Conservation (phyloP, 2,329 filamentous ascomycete species). For the Diaporthe sp. region DNA sequence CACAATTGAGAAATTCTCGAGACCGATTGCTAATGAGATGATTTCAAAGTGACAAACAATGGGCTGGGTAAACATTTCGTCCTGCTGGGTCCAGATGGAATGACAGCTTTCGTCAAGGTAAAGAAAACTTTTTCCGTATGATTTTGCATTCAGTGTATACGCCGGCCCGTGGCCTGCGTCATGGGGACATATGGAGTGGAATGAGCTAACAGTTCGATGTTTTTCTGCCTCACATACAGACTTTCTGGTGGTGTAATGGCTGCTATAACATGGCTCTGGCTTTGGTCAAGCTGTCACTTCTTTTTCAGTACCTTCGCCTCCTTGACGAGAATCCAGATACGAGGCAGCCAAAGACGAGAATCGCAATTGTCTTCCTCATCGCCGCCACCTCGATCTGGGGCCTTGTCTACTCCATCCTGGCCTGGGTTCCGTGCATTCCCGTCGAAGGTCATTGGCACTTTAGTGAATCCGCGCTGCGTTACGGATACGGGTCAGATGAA, state of each 20-base stretch:
- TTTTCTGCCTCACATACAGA: background rate
- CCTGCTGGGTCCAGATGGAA: constrained; percentile 15
- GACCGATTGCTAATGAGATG: background rate
- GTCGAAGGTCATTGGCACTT: constrained; percentile 38
- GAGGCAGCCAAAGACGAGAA: constrained; percentile 32
- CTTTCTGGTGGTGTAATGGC: constrained; percentile 36
- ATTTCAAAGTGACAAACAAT: constrained; percentile 18
- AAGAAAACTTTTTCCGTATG: background rate
- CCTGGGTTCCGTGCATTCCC: constrained; percentile 40
- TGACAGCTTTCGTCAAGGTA: constrained; percentile 29
- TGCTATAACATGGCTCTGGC: constrained; percentile 39
- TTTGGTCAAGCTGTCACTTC: constrained; percentile 40
- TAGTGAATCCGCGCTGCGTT: constrained; percentile 1
- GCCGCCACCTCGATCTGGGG: constrained; percentile 39
- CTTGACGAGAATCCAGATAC: constrained; percentile 34
- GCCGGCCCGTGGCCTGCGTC: no score
- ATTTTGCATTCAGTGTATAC: background rate
- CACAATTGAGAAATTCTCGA: no score
- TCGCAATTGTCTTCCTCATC: constrained; percentile 35
- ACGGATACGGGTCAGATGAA: constrained; percentile 29
- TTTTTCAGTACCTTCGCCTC: constrained; percentile 42
- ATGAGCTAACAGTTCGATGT: background rate
- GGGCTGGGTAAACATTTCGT: constrained; percentile 29
- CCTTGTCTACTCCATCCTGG: constrained; percentile 37
- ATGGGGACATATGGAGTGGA: background rate